A percentile compares a stretch with the other conserved stretches of the same genome.
phyloP scores from a whole-genome alignment of 345 rosid species.

The Eucalyptus regnans region DNA sequence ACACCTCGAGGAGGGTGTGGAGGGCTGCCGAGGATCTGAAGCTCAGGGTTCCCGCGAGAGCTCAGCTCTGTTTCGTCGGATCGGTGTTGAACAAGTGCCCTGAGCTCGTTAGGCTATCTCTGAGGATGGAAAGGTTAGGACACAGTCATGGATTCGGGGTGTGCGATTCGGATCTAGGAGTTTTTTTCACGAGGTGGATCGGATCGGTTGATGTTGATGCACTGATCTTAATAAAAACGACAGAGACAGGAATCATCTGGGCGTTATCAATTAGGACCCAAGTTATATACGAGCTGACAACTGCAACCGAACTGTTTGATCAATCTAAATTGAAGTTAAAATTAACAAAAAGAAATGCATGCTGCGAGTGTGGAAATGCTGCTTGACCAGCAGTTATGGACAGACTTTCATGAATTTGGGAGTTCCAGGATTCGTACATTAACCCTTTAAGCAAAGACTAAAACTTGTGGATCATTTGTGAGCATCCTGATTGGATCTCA shows the following conservation, averaged over 20 bases:
- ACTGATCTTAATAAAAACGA: not conserved
- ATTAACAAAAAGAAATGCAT: not conserved
- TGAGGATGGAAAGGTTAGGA: slow-evolving; percentile 80
- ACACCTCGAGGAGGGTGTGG: slow-evolving; percentile 68
- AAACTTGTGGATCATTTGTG: not conserved
- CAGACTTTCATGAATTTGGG: not conserved
- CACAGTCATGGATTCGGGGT: not conserved
- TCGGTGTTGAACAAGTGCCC: slow-evolving; percentile 82
- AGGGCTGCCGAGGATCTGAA: slow-evolving; percentile 78
- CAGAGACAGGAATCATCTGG: not conserved
- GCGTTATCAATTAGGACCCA: not conserved
- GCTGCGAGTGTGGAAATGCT: not conserved
- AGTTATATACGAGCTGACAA: not conserved
- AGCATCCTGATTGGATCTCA: not conserved
- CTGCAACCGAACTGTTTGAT: not conserved
- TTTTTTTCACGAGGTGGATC: not conserved
- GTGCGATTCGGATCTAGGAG: slow-evolving; percentile 27
- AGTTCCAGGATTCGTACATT: not conserved
- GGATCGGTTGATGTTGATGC: not conserved
- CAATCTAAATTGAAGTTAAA: not conserved
- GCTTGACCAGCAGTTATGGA: not conserved
- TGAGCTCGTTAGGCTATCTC: slow-evolving; percentile 51
- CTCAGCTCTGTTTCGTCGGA: slow-evolving; percentile 72
- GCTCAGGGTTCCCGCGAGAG: slow-evolving; percentile 55
- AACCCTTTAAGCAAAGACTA: not conserved